Evolutionary conservation across 179 eudicot species (phyloP).

Genomic region (Heliamphora pulchella): DNA sequence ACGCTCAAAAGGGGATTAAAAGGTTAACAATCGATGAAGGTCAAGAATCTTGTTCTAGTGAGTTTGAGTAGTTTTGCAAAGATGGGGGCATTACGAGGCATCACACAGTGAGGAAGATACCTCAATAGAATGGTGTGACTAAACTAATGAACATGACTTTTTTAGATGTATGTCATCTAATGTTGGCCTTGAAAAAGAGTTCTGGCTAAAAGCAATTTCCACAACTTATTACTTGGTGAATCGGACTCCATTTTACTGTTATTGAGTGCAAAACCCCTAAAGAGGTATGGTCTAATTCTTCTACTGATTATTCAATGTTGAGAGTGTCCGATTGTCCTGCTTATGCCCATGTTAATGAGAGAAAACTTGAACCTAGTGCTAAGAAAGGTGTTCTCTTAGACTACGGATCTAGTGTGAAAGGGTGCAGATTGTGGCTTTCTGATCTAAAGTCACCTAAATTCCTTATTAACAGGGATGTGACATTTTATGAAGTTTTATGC

Average conservation of each 20-base stretch:
- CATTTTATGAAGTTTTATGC: no score
- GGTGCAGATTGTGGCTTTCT: no score
- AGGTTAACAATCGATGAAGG: no score
- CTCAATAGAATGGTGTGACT: neutral
- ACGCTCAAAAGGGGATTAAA: no score
- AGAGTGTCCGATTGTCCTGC: neutral
- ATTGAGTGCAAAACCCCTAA: constrained; percentile 11
- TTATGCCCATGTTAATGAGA: constrained; percentile 14
- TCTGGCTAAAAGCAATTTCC: neutral
- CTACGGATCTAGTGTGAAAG: no score
- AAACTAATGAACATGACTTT: neutral
- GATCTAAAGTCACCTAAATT: no score
- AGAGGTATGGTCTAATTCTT: constrained; percentile 6
- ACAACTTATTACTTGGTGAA: constrained; percentile 1
- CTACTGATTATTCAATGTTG: neutral
- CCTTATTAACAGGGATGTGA: no score
- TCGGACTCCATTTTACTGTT: neutral
- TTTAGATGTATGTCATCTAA: neutral
- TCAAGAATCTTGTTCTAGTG: no score
- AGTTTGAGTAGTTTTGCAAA: no score
- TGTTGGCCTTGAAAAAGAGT: neutral
- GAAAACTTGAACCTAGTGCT: constrained; percentile 1
- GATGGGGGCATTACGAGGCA: neutral
- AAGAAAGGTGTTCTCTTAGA: neutral
- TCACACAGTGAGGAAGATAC: neutral